Percentiles rank a stretch among this genome's conserved stretches.
phyloP scores from a whole-genome alignment of 1,284 basidiomycete species.

The Ceraceosorus bombacis region DNA sequence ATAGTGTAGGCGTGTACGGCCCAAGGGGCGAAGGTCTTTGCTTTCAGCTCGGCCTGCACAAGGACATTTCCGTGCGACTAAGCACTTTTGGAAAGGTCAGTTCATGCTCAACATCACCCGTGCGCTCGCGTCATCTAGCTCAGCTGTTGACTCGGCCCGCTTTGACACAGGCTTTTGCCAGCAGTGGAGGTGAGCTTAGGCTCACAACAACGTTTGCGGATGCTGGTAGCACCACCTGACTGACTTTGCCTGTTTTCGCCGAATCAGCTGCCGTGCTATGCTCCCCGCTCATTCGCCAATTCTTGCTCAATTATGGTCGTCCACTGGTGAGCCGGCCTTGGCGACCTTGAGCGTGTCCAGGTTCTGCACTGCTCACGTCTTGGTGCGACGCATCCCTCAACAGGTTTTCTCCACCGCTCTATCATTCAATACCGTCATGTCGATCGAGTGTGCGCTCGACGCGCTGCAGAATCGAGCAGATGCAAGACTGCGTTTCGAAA shows the following conservation, averaged over 20 bases:
- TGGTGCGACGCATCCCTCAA: constrained; percentile 16
- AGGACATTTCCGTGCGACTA: constrained; percentile 28
- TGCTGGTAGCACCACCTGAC: background rate
- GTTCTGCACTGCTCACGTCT: no score
- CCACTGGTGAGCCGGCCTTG: constrained; percentile 59
- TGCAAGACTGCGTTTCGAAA: background rate
- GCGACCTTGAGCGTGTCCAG: no score
- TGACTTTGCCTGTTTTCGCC: background rate
- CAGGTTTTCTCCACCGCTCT: constrained; percentile 36
- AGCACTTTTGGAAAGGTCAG: constrained; percentile 41
- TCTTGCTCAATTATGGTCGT: constrained; percentile 85
- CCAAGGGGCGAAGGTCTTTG: constrained; percentile 24
- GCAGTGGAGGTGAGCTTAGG: constrained; percentile 19
- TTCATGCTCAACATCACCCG: background rate
- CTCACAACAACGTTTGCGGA: background rate
- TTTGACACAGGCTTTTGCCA: constrained; percentile 23
- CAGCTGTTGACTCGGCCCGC: background rate
- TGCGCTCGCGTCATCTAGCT: background rate
- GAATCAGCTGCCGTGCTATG: constrained; percentile 65
- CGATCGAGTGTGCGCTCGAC: constrained; percentile 69
- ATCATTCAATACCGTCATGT: constrained; percentile 50
- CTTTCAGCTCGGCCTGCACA: constrained; percentile 18
- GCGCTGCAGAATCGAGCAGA: constrained; percentile 53
- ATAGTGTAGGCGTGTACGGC: constrained; percentile 71
- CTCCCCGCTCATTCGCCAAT: constrained; percentile 65